These are phyloP conservation scores for Novymonas esmeraldas DNA, from an alignment of 208 protist species.

Conservation along the genomic window DNA sequence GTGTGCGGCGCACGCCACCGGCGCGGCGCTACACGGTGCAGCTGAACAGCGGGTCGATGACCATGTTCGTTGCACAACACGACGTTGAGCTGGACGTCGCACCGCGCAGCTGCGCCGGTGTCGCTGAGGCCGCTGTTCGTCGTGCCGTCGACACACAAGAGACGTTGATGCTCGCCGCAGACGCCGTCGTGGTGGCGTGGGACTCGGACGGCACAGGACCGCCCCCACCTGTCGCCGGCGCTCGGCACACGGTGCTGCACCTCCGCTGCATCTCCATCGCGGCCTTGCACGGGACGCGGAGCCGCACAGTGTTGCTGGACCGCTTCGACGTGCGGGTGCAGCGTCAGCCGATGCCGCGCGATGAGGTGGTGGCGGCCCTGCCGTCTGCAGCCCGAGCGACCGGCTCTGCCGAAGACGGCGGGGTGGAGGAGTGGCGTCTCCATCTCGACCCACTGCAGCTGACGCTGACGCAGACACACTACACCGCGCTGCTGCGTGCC, in stretches of 20 bases:
- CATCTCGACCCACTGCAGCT: conserved; percentile 27
- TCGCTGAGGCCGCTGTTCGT: conserved; percentile 10
- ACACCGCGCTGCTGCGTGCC: conserved; percentile 26
- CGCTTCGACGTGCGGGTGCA: conserved; percentile 13
- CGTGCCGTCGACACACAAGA: conserved; percentile 7
- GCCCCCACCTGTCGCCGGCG: neutral
- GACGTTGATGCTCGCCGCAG: conserved; percentile 13
- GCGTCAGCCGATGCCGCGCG: neutral
- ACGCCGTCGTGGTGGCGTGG: conserved; percentile 12
- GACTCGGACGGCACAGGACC: conserved; percentile 7
- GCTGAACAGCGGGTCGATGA: conserved; percentile 8
- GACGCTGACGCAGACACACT: conserved; percentile 29
- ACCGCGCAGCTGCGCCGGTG: neutral
- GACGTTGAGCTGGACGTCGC: conserved; percentile 2
- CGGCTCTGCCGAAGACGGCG: neutral
- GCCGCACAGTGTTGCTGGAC: conserved; percentile 18
- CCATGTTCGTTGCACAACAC: conserved; percentile 15
- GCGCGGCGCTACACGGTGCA: neutral
- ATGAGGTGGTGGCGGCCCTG: neutral
- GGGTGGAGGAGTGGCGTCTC: conserved; percentile 26
- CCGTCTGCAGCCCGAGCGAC: neutral
- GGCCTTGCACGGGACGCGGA: conserved; percentile 10
- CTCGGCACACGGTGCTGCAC: conserved; percentile 18
- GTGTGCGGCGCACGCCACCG: neutral
- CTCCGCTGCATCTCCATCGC: conserved; percentile 21